Evolutionary conservation across 2,329 filamentous ascomycete genomes (phyloP).

Genomic region (Fusarium tupiense): DNA sequence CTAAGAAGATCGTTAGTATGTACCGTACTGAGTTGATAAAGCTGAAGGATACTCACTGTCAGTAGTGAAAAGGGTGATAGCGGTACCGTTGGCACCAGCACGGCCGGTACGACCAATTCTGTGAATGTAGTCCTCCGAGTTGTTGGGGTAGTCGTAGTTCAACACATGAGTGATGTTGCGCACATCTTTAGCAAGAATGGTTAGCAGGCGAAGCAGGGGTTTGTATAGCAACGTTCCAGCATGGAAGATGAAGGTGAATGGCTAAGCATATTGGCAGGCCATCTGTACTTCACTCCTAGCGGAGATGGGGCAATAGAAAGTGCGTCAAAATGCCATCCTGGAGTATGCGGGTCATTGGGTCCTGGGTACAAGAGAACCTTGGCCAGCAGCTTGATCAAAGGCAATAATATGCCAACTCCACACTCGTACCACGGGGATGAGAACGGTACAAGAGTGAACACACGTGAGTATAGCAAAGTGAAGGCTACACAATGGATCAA

Average conservation of each 20-base stretch:
- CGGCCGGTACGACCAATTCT: conserved; percentile 96
- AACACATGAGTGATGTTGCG: conserved; percentile 99
- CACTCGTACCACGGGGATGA: conserved; percentile 73
- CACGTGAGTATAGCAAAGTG: conserved; percentile 73
- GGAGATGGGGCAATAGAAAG: conserved; percentile 66
- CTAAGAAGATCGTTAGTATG: conserved; percentile 59
- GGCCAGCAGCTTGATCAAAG: conserved; percentile 73
- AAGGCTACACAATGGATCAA: conserved; percentile 69
- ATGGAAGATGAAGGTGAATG: conserved; percentile 55
- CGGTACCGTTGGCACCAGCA: conserved; percentile 93
- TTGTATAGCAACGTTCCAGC: conserved; percentile 72
- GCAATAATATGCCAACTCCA: conserved; percentile 83
- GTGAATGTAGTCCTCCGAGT: conserved; percentile 98
- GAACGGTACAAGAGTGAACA: conserved; percentile 77
- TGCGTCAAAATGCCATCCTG: conserved; percentile 65
- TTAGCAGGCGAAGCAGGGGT: conserved; percentile 74
- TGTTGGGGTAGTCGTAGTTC: conserved; percentile 99
- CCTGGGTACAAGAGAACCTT: conserved; percentile 67
- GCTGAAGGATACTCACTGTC: conserved; percentile 79
- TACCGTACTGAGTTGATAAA: too few relatives aligned
- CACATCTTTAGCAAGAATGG: conserved; percentile 87
- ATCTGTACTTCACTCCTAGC: conserved; percentile 63
- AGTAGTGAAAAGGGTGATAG: conserved; percentile 98
- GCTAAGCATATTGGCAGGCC: conserved; percentile 61
- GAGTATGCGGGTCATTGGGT: conserved; percentile 63